Evolutionary conservation across 371 early-diverging fungal species (phyloP).

Genomic region (Amoeboaphelidium protococcarum): DNA sequence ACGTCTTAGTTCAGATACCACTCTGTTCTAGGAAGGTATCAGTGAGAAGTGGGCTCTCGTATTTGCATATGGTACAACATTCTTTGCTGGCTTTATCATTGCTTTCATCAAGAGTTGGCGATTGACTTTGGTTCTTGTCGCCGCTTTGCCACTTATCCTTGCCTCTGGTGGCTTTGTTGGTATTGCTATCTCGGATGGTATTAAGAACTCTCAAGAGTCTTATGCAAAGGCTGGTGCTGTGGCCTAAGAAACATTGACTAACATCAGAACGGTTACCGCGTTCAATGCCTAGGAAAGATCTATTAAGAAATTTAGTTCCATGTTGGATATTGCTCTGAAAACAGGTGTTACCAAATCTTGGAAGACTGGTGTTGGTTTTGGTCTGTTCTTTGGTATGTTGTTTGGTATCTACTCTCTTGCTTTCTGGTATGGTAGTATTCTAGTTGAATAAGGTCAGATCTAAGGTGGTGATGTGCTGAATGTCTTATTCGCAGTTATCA

Average conservation of each 20-base stretch:
- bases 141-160: constrained; percentile 45
- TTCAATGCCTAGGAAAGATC: constrained; percentile 47
- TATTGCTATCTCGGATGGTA: constrained; percentile 29
- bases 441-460: constrained; percentile 20
- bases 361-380: background rate
- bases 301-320: constrained; percentile 22
- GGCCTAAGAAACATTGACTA: constrained; percentile 38
- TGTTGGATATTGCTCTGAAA: constrained; percentile 8
- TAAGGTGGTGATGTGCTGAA: constrained; percentile 21
- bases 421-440: constrained; percentile 45
- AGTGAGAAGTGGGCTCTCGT: background rate
- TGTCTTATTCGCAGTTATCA: constrained; percentile 40
- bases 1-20: constrained; percentile 37
- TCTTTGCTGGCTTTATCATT: constrained; percentile 1
- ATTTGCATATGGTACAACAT: background rate
- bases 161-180: constrained; percentile 42
- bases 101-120: constrained; percentile 2
- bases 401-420: constrained; percentile 34
- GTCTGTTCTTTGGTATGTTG: constrained; percentile 1
- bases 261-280: constrained; percentile 44
- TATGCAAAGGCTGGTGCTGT: constrained; percentile 39
- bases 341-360: constrained; percentile 2
- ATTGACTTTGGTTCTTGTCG: constrained; percentile 13
- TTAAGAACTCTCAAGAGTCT: constrained; percentile 35
- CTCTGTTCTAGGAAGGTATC: constrained; percentile 1